Conservation (phyloP, 345 rosid species). For the Schrenkiella parvula region DNA sequence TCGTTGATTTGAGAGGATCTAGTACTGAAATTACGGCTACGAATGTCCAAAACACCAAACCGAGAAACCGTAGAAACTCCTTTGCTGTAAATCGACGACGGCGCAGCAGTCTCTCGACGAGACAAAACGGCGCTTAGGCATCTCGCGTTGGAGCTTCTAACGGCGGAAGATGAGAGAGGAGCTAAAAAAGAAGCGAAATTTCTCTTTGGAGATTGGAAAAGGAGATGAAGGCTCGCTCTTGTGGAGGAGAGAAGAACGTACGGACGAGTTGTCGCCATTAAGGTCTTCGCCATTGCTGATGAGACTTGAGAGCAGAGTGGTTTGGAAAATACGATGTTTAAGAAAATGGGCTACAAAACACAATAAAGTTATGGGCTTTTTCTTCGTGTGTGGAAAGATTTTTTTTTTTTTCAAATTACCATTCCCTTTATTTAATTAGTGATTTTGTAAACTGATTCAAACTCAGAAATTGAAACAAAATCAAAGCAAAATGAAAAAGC, state of each 20-base stretch:
- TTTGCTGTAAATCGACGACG: slow-evolving; percentile 21
- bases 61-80: slow-evolving; percentile 31
- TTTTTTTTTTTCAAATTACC: too few relatives aligned
- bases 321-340: not conserved
- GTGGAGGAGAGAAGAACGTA: slow-evolving; percentile 35
- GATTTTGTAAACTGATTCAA: too few relatives aligned
- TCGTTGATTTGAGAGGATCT: slow-evolving; percentile 70
- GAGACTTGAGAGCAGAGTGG: not conserved
- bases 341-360: slow-evolving; percentile 5
- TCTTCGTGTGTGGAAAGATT: too few relatives aligned
- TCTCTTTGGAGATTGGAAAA: slow-evolving; percentile 27
- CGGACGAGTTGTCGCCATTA: slow-evolving; percentile 41
- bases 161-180: not conserved
- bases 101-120: slow-evolving; percentile 6
- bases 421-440: too few relatives aligned
- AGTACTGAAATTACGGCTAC: slow-evolving; percentile 39
- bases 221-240: slow-evolving; percentile 25
- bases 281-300: slow-evolving; percentile 35
- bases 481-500: too few relatives aligned
- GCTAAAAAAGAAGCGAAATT: slow-evolving; percentile 17
- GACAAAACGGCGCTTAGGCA: slow-evolving; percentile 23
- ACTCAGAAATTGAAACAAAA: too few relatives aligned
- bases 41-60: slow-evolving; percentile 25
- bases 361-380: not conserved
- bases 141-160: not conserved